Percentiles rank a stretch among this genome's conserved stretches.
Conservation (phyloP, 2,329 filamentous ascomycete species). For the Cladosporium phlei region DNA sequence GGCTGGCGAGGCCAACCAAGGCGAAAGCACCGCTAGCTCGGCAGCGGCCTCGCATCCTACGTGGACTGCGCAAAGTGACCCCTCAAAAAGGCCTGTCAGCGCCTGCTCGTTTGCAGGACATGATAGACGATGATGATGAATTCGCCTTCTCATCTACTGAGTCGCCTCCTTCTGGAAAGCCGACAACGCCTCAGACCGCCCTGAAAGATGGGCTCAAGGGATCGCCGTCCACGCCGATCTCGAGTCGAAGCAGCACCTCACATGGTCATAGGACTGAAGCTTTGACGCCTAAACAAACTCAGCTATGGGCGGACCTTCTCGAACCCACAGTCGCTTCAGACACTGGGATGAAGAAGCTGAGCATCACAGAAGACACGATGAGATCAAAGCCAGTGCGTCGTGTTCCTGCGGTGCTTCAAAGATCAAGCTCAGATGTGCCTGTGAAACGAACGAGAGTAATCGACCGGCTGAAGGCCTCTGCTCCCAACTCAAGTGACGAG, state of each 20-base stretch:
- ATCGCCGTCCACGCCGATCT: constrained; percentile 12
- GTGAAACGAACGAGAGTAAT: constrained; percentile 24
- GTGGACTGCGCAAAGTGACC: constrained; percentile 17
- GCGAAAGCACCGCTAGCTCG: background rate
- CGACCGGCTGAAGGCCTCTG: constrained; percentile 31
- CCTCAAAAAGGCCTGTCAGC: constrained; percentile 27
- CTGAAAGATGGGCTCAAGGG: background rate
- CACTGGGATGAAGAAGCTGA: constrained; percentile 10
- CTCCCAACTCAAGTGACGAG: constrained; percentile 21
- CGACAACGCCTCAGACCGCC: constrained; percentile 19
- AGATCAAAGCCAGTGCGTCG: background rate
- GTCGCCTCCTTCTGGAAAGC: constrained; percentile 16
- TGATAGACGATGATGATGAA: constrained; percentile 24
- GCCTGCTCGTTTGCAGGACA: constrained; percentile 27
- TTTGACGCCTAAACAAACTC: constrained; percentile 30
- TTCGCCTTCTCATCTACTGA: constrained; percentile 5
- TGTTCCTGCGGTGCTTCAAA: background rate
- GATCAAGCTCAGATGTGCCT: constrained; percentile 9
- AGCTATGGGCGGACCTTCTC: constrained; percentile 25
- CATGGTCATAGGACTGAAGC: constrained; percentile 2
- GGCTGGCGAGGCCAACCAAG: background rate
- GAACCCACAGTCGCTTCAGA: constrained; percentile 2
- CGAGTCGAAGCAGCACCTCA: background rate
- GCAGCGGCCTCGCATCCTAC: constrained; percentile 11
- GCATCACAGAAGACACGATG: background rate